Base-by-base conservation (phyloP, 495 filamentous ascomycete genomes). In the Aspergillus wentii region DNA sequence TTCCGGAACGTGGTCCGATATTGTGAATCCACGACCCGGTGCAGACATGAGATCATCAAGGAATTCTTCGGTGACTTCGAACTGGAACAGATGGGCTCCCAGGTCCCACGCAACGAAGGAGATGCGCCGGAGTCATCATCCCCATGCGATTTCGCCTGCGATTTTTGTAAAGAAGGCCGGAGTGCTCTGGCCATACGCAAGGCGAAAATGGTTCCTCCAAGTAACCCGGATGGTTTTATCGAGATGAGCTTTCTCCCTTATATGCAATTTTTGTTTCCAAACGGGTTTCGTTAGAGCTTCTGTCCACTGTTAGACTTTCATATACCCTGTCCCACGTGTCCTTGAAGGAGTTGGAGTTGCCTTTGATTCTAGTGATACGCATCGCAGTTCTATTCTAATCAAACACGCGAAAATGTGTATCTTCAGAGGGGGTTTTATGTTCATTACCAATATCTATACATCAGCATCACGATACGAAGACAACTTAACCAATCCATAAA, bases 71-170 rank as follows among this genome's bases (percentile, higher is more conserved):
- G 82, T 1, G 89, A 97, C 35, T 51, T 51, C 10, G 65, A 68
- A 39, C 42, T 68, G 6, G 60, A 65, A 36, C 47, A 44, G 41
- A 63, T 66, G 63, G 63, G 62, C 3, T 67, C 65, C 1, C 59
- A 67, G 38, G 44, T 43, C 19, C 54, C 59, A 25, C 22, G 6
- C 22, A 25, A 25, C 6, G 6, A 25, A 25, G 22, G 11, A 25
- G 22, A 25, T 25, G 11, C 5, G 11, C 11, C 11, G 11, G 26
- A 29, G 26, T 3, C 11, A 3, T 5, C 56, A 0, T 66, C 67
- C 4, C 65, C 67, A 17, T 97, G 91, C 50, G 79, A 94, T 41
- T 88, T 74, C 61, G 89, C 90, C 8, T 97, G 91, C 54, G 91
- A 97, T 63, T 84, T 78, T 61, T 88, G 89, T 53, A 96, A 96